Percentiles rank a stretch among this genome's conserved stretches.
Conservation (phyloP, 2,329 filamentous ascomycete species). For the Fusarium protoensiforme region DNA sequence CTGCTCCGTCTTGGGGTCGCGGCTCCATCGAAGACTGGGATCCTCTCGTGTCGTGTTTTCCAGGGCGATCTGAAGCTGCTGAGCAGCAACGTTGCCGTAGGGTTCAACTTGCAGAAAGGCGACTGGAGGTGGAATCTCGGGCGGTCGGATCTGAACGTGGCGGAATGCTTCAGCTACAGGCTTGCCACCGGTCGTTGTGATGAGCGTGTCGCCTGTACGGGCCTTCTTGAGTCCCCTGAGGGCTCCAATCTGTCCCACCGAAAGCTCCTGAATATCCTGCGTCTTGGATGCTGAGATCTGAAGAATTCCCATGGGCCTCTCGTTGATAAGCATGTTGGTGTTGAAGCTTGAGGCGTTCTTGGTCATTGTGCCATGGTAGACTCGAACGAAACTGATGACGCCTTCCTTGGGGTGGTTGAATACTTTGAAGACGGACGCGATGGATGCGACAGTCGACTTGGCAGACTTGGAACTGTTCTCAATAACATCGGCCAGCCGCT, state of each 20-base stretch:
- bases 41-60: conserved; percentile 88
- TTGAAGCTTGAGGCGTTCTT: conserved; percentile 85
- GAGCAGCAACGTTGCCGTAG: conserved; percentile 80
- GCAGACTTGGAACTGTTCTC: conserved; percentile 50
- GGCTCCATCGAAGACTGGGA: conserved; percentile 85
- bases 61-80: conserved; percentile 80
- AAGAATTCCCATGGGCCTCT: conserved; percentile 82
- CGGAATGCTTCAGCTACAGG: conserved; percentile 76
- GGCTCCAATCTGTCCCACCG: conserved; percentile 92
- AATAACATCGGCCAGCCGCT: conserved; percentile 52
- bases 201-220: conserved; percentile 92
- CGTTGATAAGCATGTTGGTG: conserved; percentile 82
- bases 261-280: conserved; percentile 82
- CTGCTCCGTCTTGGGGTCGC: conserved; percentile 91
- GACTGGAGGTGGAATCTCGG: conserved; percentile 90
- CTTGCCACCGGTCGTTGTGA: conserved; percentile 73
- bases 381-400: conserved; percentile 89
- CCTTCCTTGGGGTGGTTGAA: conserved; percentile 88
- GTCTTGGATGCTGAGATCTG: conserved; percentile 92
- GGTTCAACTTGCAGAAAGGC: conserved; percentile 96
- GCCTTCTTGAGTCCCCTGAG: conserved; percentile 89
- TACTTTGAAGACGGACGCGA: conserved; percentile 90
- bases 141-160: conserved; percentile 84
- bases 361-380: conserved; percentile 85
- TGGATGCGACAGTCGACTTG: conserved; percentile 54